Evolutionary conservation across 331 rosid species (phyloP), one percentile per base, ranked within the genome.

Genomic region (Ulmus americana): DNA sequence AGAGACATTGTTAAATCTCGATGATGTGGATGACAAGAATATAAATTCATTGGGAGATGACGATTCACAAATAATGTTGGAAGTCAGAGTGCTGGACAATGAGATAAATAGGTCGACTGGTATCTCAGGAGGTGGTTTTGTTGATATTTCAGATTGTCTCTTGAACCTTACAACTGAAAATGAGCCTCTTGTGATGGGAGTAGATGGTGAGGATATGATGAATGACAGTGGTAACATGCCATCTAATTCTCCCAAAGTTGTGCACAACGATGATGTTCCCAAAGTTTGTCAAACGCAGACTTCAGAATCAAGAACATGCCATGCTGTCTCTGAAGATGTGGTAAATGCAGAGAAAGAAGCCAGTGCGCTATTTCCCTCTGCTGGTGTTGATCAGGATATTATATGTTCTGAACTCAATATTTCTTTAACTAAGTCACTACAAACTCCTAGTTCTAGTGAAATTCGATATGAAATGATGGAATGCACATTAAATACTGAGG

Each of bases 401-500:
- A 47, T 42, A 80, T 42, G 56, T 70, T 54, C 90, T 9, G 77
- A 68, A 63, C 76, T 73, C 13, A 69, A 71, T 57, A 47, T 38
- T 22, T 42, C 67, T 55, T 66, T 70, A 5, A 65, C 75, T 72
- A 66, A 46, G 39, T 74, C 67, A 1, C 67, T n/a, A 7, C 65
- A 66, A 51, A 54, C 56, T 65, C 70, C 76, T 74, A 53, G 2
- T 15, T 7, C 64, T 78, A 55, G 55, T 14, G 72, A 78, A 49
- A 11, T n/a, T 66, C 55, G 16, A 14, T 69, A 57, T 8, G 81
- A 68, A 48, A 72, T 60, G 51, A 52, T 55, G 82, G 10, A 54
- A 50, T 90, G 97, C 59, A 10, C 40, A 43, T 67, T 90, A 64
- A 90, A 85, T 69, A 75, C 75, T 1, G 95, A 90, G 81, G 88